These are phyloP conservation scores for Yarrowia bubula DNA, from an alignment of 805 yeast genomes.

Conservation along the genomic window DNA sequence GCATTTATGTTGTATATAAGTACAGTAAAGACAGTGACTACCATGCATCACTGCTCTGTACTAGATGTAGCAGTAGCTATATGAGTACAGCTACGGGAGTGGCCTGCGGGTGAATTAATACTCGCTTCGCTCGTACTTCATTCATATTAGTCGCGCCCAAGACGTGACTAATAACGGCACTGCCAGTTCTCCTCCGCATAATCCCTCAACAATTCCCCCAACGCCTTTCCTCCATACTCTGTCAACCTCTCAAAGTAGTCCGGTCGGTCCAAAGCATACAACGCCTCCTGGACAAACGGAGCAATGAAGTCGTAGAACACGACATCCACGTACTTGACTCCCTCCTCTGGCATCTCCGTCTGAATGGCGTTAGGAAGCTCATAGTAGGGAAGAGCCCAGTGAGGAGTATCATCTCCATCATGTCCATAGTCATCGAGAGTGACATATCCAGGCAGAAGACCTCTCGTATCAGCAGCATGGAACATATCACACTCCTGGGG, in stretches of 20 bases:
- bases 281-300: constrained; percentile 49
- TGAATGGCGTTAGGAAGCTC: constrained; percentile 79
- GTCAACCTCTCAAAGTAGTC: constrained; percentile 27
- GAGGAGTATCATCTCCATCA: constrained; percentile 81
- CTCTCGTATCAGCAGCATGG: neutral
- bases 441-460: constrained; percentile 55
- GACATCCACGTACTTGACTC: constrained; percentile 53
- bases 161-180: neutral
- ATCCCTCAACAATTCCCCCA: neutral
- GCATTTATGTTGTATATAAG: no score
- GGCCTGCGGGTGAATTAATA: no score
- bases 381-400: constrained; percentile 55
- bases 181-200: constrained; percentile 18
- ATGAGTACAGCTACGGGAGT: no score
- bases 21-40: no score
- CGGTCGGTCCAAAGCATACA: constrained; percentile 38
- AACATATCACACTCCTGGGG: constrained; percentile 31
- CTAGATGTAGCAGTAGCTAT: no score
- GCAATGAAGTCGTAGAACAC: constrained; percentile 77
- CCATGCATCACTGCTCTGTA: no score
- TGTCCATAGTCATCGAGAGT: constrained; percentile 82
- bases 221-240: constrained; percentile 30
- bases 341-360: constrained; percentile 40
- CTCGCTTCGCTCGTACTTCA: no score
- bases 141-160: no score